Conservation (phyloP, 108 stramenopile species). For the Seminavis robusta region DNA sequence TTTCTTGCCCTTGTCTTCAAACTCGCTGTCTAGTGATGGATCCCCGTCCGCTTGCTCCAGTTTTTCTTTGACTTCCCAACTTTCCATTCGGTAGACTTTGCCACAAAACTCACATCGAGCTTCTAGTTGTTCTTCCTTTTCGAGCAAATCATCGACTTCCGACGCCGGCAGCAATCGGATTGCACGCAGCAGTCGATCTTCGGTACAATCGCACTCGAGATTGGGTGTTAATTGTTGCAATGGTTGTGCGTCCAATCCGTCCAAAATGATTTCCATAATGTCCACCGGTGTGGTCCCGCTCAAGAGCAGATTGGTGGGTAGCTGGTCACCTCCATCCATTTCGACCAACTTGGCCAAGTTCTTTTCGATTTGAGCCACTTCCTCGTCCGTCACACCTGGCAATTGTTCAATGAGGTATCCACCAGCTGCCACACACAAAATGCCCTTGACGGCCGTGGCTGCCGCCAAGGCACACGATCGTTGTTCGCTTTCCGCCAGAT, state of each 20-base stretch:
- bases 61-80: constrained; percentile 59
- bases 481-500: constrained; percentile 85
- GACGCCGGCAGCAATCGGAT: constrained; percentile 68
- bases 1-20: constrained; percentile 10
- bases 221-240: constrained; percentile 61
- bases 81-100: constrained; percentile 66
- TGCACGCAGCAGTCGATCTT: constrained; percentile 69
- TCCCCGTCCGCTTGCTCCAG: constrained; percentile 63
- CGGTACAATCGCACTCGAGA: constrained; percentile 63
- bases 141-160: constrained; percentile 76
- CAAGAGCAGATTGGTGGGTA: constrained; percentile 67
- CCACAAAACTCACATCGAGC: constrained; percentile 87
- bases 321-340: constrained; percentile 62
- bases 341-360: constrained; percentile 71
- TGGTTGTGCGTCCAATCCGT: constrained; percentile 76
- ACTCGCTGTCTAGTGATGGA: constrained; percentile 60
- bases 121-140: constrained; percentile 68
- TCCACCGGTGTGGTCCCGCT: constrained; percentile 72
- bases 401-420: constrained; percentile 86
- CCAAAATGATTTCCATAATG: constrained; percentile 66
- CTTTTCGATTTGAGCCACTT: constrained; percentile 44
- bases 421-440: constrained; percentile 82
- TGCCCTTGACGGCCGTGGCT: constrained; percentile 62
- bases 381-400: constrained; percentile 59
- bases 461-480: constrained; percentile 84